Base-by-base conservation (phyloP, 2,329 filamentous ascomycete species). In the Raffaelea ambrosiae region DNA sequence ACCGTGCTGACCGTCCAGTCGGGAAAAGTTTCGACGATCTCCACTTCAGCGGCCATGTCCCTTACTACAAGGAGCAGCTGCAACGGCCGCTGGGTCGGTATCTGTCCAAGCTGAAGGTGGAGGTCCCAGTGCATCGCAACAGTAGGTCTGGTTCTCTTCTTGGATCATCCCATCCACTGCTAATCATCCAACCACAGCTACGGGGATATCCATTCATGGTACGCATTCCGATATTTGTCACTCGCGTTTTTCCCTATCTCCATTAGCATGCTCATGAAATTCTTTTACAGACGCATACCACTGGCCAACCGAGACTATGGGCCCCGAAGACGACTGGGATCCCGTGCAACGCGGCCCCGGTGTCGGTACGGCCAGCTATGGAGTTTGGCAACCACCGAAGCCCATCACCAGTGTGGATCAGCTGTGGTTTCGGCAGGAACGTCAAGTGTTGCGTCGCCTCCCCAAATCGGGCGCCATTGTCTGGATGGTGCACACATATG, bases 401-500 rank as follows among this genome's bases (percentile, higher is more conserved):
- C 41, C 41, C 3, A 33, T 43, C 41, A 31, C 7, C 4, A n/a
- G 19, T 33, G 41, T 43, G 5, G 11, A 7, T 14, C 23, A 43
- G 29, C 23, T 43, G n/a, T 43, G 41, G 41, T 43, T 43, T 22
- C 41, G 41, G 3, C 41, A 43, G 23, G 41, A 43, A n/a, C 9
- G 41, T 5, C 41, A 43, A n/a, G 41, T 43, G 16, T 26, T 43
- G 16, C 42, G 42, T 4, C 23, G 42, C 5, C 19, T 43, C 4
- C 42, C 42, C n/a, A 33, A 33, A n/a, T 43, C 41, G 5, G 23
- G 26, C 14, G 41, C 41, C 26, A 33, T 43, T 20, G 41, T 43
- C 23, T 43, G 42, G 42, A 43, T 43, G 42, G 42, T 43, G 18
- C 42, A 43, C 23, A 43, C 42, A 7, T 43, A 43, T 21, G 13